Evolutionary conservation across 106 monocot species (phyloP).

Genomic region (Dioscorea dumetorum): DNA sequence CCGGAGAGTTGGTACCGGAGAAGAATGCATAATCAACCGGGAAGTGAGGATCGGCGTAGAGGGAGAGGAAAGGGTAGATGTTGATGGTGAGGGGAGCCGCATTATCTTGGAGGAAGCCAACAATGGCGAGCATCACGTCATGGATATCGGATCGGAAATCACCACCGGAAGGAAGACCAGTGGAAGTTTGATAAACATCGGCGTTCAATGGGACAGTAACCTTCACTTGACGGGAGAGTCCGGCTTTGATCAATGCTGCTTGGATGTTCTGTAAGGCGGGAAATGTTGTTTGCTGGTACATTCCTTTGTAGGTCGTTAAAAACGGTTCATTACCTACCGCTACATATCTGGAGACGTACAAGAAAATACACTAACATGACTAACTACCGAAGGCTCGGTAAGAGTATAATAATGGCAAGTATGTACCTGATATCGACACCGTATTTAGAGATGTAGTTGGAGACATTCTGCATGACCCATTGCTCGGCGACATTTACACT

Average conservation of each 20-base stretch:
- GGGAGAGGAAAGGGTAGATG: constrained; percentile 98
- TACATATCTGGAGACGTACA: constrained; percentile 30
- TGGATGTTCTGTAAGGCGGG: constrained; percentile 89
- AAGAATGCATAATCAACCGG: constrained; percentile 89
- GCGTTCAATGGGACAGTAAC: constrained; percentile 86
- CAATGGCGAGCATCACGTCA: constrained; percentile 61
- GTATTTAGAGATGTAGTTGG: constrained; percentile 59
- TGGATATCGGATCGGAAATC: constrained; percentile 85
- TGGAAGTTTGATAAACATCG: constrained; percentile 70
- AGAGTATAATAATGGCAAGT: no score
- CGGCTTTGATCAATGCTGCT: constrained; percentile 86
- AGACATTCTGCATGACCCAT: constrained; percentile 82
- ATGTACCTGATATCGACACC: constrained; percentile 77
- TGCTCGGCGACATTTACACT: constrained; percentile 63
- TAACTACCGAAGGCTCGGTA: no score
- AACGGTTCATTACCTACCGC: constrained; percentile 97
- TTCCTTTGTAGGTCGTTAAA: constrained; percentile 56
- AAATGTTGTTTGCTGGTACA: constrained; percentile 48
- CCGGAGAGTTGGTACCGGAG: constrained; percentile 23
- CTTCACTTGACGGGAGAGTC: constrained; percentile 62
- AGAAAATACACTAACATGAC: no score
- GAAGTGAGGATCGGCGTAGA: constrained; percentile 84
- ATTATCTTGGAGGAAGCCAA: constrained; percentile 71
- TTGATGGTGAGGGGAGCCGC: constrained; percentile 67
- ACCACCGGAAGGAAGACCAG: constrained; percentile 67